phyloP scores from a whole-genome alignment of 2,329 filamentous ascomycete species.

The Fusarium virguliforme region DNA sequence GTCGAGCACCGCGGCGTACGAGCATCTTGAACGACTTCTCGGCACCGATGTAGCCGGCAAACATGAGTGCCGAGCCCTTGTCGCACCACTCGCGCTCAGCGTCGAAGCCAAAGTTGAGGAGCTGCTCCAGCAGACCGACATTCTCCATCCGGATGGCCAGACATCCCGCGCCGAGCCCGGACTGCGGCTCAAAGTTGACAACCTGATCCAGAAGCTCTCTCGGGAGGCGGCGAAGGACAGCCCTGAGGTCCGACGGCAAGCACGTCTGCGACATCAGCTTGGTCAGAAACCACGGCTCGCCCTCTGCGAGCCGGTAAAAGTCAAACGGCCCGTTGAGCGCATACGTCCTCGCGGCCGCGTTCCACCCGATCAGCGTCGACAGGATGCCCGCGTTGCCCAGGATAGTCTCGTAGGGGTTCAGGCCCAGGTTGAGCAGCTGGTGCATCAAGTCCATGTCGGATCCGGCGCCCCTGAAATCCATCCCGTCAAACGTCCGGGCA shows the following conservation, averaged over 20 bases:
- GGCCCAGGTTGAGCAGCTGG: conserved; percentile 30
- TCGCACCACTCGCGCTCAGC: conserved; percentile 32
- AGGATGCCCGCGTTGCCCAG: conserved; percentile 16
- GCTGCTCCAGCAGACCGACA: conserved; percentile 5
- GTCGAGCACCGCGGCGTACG: conserved; percentile 36
- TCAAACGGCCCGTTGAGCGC: conserved; percentile 43
- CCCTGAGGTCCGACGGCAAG: conserved; percentile 10
- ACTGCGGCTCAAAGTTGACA: conserved; percentile 26
- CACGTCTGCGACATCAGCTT: not conserved
- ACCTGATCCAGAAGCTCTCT: conserved; percentile 25
- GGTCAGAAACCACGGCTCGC: conserved; percentile 37
- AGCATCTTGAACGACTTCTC: conserved; percentile 40
- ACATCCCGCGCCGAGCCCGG: conserved; percentile 13
- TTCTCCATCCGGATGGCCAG: conserved; percentile 26
- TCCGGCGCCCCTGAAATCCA: not conserved
- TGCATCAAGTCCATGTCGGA: not conserved
- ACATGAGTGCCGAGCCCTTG: conserved; percentile 45
- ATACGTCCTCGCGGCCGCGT: conserved; percentile 1
- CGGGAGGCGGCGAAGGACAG: conserved; percentile 40
- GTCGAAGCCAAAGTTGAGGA: conserved; percentile 42
- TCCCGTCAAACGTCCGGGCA: conserved; percentile 18
- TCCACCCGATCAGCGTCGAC: conserved; percentile 13
- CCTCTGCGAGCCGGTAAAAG: conserved; percentile 34
- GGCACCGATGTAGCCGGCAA: conserved; percentile 37
- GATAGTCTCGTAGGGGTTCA: conserved; percentile 26